Evolutionary conservation across 148 eudicot genomes (phyloP), one percentile per base, ranked within the genome.

Genomic region (Cornus suecica): DNA sequence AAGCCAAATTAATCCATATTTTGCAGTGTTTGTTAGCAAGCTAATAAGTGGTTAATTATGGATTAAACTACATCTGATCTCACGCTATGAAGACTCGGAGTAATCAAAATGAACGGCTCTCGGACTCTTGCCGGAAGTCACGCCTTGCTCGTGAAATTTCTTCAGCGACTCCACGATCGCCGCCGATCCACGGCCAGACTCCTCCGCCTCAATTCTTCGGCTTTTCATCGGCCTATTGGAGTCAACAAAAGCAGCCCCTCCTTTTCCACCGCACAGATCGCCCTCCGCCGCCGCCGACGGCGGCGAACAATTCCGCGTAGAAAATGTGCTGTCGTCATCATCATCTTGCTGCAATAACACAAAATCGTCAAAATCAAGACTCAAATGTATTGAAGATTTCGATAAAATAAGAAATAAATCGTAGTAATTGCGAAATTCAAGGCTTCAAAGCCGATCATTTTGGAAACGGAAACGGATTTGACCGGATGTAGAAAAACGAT

Each of bases 181-280:
- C 24, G 71, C 69, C 24, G 48, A 65, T 67, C 28, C 78, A 6
- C 16, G 4, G 29, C 5, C n/a, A 22, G 30, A 6, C 3, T 25
- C 24, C 1, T 23, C 30, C 3, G 67, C 1, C 31, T 65, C 75
- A 42, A 68, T 58, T 65, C 62, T 71, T 14, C 56, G 70, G 61
- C 69, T 74, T 72, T 82, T 84, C 42, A 58, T 23, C 29, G 76
- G 79, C 76, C 79, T 67, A 28, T 31, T 58, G 2, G 76, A 76
- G 70, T 79, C 77, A 51, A 60, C 62, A 52, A 20, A 45, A 41
- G 18, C 24, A 26, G 63, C 66, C 29, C 29, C 79, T 9, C 74
- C 66, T n/a, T 20, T 41, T 68, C 67, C 26, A 5, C 65, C 16
- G 1, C 10, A 70, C 23, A 45, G 23, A 34, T 28, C 66, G 30